phyloP scores from a whole-genome alignment of 2,329 filamentous ascomycete genomes.

The Aspergillus fischeri region DNA sequence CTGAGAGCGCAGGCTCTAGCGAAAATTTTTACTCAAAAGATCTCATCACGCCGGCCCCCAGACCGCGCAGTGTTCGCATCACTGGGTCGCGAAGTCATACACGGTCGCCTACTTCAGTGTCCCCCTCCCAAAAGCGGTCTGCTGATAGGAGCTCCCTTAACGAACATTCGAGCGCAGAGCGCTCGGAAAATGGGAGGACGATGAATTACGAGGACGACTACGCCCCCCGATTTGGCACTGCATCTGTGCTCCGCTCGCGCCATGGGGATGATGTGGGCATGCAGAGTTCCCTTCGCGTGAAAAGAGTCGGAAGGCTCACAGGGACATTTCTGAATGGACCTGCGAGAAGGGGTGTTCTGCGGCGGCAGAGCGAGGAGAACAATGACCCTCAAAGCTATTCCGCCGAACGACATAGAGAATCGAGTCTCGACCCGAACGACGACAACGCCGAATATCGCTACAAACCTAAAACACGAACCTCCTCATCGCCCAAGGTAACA shows the following conservation, averaged over 20 bases:
- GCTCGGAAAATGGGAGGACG: constrained; percentile 31
- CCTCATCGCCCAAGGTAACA: constrained; percentile 34
- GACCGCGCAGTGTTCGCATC: constrained; percentile 41
- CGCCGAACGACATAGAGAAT: constrained; percentile 25
- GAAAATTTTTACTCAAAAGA: constrained; percentile 27
- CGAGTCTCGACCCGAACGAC: constrained; percentile 25
- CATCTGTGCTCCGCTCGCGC: constrained; percentile 37
- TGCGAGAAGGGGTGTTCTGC: constrained; percentile 65
- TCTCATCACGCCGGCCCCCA: constrained; percentile 46
- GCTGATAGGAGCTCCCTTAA: constrained; percentile 26
- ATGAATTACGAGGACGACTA: constrained; percentile 33
- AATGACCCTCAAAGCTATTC: constrained; percentile 35
- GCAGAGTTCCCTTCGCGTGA: constrained; percentile 72
- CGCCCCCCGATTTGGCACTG: constrained; percentile 27
- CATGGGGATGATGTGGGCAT: constrained; percentile 61
- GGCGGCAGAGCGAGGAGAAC: constrained; percentile 62
- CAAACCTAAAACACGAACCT: constrained; percentile 14
- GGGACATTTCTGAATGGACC: constrained; percentile 78
- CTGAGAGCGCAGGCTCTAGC: constrained; percentile 27
- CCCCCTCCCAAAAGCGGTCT: constrained; percentile 32
- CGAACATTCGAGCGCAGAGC: constrained; percentile 31
- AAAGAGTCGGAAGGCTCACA: constrained; percentile 68
- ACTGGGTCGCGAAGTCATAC: constrained; percentile 39
- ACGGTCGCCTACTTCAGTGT: constrained; percentile 37
- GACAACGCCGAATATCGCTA: constrained; percentile 24